Evolutionary conservation across 176 grass and related monocot genomes (phyloP).

Genomic region (Dendrocalamus sinicus): DNA sequence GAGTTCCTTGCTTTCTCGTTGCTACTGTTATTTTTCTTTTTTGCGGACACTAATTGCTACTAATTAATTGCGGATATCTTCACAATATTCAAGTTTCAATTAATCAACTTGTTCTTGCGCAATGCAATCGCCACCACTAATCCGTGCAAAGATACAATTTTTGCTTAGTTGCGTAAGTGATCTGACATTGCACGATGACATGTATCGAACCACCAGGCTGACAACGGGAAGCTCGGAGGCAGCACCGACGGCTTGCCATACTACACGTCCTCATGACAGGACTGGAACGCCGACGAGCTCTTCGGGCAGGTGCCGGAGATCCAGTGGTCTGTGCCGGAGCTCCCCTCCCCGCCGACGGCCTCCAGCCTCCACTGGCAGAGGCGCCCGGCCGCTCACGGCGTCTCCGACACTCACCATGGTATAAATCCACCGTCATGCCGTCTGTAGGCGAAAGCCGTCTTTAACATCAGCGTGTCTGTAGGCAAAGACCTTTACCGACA

Average conservation of each 20-base stretch:
- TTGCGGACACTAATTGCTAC: neutral
- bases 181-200: neutral
- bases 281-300: constrained; percentile 48
- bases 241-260: constrained; percentile 68
- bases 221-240: constrained; percentile 77
- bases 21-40: neutral
- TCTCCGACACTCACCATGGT: neutral
- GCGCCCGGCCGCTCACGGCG: neutral
- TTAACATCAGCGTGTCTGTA: too few species aligned
- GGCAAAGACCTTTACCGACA: too few species aligned
- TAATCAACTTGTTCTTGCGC: neutral
- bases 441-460: too few species aligned
- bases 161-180: neutral
- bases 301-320: constrained; percentile 69
- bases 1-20: neutral
- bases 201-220: constrained; percentile 47
- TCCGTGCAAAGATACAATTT: neutral
- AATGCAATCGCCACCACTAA: constrained; percentile 10
- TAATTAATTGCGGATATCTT: neutral
- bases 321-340: constrained; percentile 62
- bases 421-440: too few species aligned
- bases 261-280: constrained; percentile 56
- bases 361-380: constrained; percentile 64
- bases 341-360: constrained; percentile 57
- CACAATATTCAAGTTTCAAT: neutral